These are phyloP conservation scores for Sechiopsis laciniata DNA, from an alignment of 306 rosid species.

Conservation along the genomic window DNA sequence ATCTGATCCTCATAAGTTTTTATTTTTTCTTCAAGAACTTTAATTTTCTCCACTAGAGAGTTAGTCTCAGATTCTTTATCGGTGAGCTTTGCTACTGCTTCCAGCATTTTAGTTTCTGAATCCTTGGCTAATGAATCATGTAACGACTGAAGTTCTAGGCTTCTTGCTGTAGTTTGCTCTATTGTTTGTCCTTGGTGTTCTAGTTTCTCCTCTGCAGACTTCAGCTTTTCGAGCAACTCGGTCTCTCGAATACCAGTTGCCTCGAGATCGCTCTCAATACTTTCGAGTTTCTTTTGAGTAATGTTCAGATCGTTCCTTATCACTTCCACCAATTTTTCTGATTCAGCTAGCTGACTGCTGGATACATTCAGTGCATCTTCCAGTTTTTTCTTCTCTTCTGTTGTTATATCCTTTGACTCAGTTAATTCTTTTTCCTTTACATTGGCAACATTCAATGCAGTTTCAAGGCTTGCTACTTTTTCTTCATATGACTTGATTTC, in stretches of 20 bases:
- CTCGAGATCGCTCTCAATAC: conserved; percentile 53
- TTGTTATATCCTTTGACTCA: conserved; percentile 43
- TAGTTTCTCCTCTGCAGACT: conserved; percentile 57
- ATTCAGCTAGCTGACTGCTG: conserved; percentile 57
- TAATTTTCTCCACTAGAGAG: conserved; percentile 60
- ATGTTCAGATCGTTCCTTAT: conserved; percentile 65
- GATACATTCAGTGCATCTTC: conserved; percentile 51
- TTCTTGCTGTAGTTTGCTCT: conserved; percentile 45
- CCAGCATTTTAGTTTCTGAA: conserved; percentile 64
- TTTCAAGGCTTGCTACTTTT: conserved; percentile 53
- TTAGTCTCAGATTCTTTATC: conserved; percentile 63
- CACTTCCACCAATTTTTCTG: conserved; percentile 60
- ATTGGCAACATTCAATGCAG: conserved; percentile 42
- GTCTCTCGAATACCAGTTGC: conserved; percentile 53
- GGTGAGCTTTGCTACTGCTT: conserved; percentile 46
- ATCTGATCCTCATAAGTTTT: conserved; percentile 43
- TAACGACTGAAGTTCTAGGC: conserved; percentile 55
- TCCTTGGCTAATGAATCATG: conserved; percentile 63
- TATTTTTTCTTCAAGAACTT: conserved; percentile 47
- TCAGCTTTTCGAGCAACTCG: conserved; percentile 52
- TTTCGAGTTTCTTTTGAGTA: conserved; percentile 60
- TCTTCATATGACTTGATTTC: conserved; percentile 72
- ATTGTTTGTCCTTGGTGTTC: conserved; percentile 44
- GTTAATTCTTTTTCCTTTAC: conserved; percentile 54
- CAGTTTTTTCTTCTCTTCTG: conserved; percentile 58